Percentiles rank a stretch among this genome's conserved stretches.
phyloP scores from a whole-genome alignment of 768 basidiomycete species.

The Sarcomyxa edulis region DNA sequence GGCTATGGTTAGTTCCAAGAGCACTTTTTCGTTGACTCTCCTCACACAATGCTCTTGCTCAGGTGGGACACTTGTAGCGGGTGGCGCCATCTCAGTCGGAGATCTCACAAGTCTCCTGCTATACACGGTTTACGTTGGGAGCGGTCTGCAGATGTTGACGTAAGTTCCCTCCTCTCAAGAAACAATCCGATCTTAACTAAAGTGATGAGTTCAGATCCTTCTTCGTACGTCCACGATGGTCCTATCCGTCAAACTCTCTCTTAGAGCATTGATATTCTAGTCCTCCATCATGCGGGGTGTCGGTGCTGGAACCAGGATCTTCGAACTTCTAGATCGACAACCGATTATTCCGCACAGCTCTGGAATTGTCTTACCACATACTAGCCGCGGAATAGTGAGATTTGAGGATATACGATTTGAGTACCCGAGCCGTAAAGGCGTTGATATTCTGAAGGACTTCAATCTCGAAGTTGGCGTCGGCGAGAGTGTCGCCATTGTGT shows the following conservation, averaged over 20 bases:
- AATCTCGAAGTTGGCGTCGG: conserved; percentile 78
- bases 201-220: conserved; percentile 32
- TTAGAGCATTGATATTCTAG: conserved; percentile 28
- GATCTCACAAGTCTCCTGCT: conserved; percentile 85
- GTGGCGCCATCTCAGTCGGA: conserved; percentile 85
- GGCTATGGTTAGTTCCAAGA: conserved; percentile 67
- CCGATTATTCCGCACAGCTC: conserved; percentile 65
- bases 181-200: conserved; percentile 8
- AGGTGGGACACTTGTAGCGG: conserved; percentile 90
- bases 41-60: conserved; percentile 3
- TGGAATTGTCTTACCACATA: conserved; percentile 52
- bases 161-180: conserved; percentile 25
- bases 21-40: not conserved
- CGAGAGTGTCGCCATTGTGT: conserved; percentile 91
- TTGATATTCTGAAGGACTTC: conserved; percentile 78
- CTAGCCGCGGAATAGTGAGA: conserved; percentile 62
- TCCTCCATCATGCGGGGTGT: conserved; percentile 96
- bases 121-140: conserved; percentile 88
- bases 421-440: conserved; percentile 83
- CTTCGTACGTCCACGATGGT: conserved; percentile 35
- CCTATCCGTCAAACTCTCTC: conserved; percentile 30
- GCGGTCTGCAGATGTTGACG: conserved; percentile 76
- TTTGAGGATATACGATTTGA: conserved; percentile 86
- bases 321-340: conserved; percentile 81
- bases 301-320: conserved; percentile 90